Evolutionary conservation across 345 rosid genomes (phyloP), one percentile per base, ranked within the genome.

Genomic region (Moricandia arvensis): DNA sequence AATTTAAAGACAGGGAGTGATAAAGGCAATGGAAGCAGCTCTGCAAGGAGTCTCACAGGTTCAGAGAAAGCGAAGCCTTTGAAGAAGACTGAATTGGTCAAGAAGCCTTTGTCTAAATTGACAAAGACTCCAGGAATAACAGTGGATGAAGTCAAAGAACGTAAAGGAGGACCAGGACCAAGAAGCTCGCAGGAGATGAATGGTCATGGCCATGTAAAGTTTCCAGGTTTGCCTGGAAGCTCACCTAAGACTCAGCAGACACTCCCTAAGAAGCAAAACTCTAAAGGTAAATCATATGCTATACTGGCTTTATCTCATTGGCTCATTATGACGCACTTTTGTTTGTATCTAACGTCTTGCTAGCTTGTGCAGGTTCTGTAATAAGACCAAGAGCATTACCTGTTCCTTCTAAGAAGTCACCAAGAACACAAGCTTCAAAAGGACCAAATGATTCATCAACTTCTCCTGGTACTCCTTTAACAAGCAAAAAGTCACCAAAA

Each of bases 311-410:
- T 58, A 26, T 70, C 16, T 70, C 29, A 29, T 2, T 47, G 58
- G 10, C 45, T 38, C n/a, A 37, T 37, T 37, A 37, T 37, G 41
- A 13, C n/a, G 4, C 13, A 55, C 5, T 37, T 57, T 58, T 34
- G 34, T 57, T 59, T 26, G 53, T 35, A 27, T 8, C 34, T 68
- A 55, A 68, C 63, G 17, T 68, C 24, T 55, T 54, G 34, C 43
- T 68, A 29, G 5, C n/a, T 45, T 34, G 51, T 34, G 33, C 73
- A 68, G 73, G 18, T 21, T 35, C 63, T 33, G 63, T 69, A 1
- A 37, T 2, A 37, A 69, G n/a, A 69, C 21, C 63, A 26, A 69
- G 57, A 69, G 35, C 73, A 57, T 58, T 57, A 69, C 33, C 62
- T 31, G 18, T 2, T 49, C 24, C 24, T 21, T 21, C 24, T 21